Base-by-base conservation (phyloP, 768 basidiomycete genomes). In the Cyclocybe aegerita region DNA sequence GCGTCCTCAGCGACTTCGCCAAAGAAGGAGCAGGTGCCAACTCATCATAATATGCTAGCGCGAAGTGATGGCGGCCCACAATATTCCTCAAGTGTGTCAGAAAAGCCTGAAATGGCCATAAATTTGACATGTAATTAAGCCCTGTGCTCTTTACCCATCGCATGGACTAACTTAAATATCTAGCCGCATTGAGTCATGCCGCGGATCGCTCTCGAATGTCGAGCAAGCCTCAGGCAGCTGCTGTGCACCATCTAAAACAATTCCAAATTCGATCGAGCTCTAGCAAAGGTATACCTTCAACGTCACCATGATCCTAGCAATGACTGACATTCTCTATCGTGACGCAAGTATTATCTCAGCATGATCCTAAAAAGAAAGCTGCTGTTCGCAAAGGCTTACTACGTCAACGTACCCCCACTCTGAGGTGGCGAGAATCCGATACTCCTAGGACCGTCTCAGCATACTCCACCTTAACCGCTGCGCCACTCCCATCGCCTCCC, bases 401-500 rank as follows among this genome's bases (percentile, higher is more conserved):
- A 16, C 55, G 45, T 49, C 55, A 53, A 53, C 52, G 45, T 53
- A 40, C 52, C 52, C 52, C 52, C 34, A 53, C 52, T 48, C 43
- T 57, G 41, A 44, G 29, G 29, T 57, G 55, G 55, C 55, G 51
- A 53, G 31, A 43, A 44, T 53, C 52, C 46, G 52, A 53, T 49
- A 43, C 39, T 49, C 6, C 64, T 69, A 59, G 50, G 43, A 37
- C 32, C 36, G 54, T 44, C 50, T 55, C 45, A 31, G 47, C 45
- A 9, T 52, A 50, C 33, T 56, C 55, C 41, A 55, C 59, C 35
- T 43, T 51, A 37, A 43, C 51, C 3, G 55, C 57, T 14, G 12
- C 42, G n/a, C 58, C 54, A 15, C 46, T 63, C 9, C 56, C 58
- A 4, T 46, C 57, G 1, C 56, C 60, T 49, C 59, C 63, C 23